Base-by-base conservation (phyloP, 805 yeast species). In the Candida koratica region DNA sequence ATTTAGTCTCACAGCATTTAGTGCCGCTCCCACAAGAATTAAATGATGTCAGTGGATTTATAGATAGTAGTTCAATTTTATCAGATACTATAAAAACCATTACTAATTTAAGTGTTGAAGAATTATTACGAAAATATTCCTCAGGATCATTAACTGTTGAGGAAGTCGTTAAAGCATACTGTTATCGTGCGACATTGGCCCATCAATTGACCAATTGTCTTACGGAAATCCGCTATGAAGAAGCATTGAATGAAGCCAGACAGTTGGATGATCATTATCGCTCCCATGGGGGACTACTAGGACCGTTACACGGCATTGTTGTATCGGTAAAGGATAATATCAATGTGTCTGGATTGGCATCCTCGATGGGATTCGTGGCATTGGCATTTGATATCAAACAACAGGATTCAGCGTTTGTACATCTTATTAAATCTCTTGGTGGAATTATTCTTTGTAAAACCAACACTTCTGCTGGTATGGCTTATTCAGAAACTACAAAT, bases 101-200 rank as follows among this genome's bases (percentile, higher is more conserved):
- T n/a, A n/a, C n/a, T n/a, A n/a, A n/a, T n/a, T n/a, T n/a, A n/a
- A n/a, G n/a, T n/a, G n/a, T n/a, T n/a, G n/a, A n/a, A n/a, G n/a
- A n/a, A n/a, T n/a, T n/a, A n/a, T n/a, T n/a, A n/a, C n/a, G n/a
- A n/a, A n/a, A n/a, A n/a, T n/a, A n/a, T n/a, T n/a, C 19, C 3
- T 13, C 9, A 11, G 45, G 42, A 3, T 14, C 28, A 15, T 28
- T 32, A 2, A 54, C 67, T 3, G 51, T 81, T 1, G 51, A 56
- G 1, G 66, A 71, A 29, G 79, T 78, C 3, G 59, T 74, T 1
- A 55, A 53, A 8, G 83, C 84, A 1, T 79, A 71, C 52, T 69
- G 77, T 41, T 78, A 78, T 47, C 55, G 84, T 29, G 75, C 83
- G 3, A 67, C 77, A 3, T 55, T 75, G 14, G 79, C 79, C 0